phyloP scores from a whole-genome alignment of 108 stramenopile genomes.

The Nitzschia sp. region DNA sequence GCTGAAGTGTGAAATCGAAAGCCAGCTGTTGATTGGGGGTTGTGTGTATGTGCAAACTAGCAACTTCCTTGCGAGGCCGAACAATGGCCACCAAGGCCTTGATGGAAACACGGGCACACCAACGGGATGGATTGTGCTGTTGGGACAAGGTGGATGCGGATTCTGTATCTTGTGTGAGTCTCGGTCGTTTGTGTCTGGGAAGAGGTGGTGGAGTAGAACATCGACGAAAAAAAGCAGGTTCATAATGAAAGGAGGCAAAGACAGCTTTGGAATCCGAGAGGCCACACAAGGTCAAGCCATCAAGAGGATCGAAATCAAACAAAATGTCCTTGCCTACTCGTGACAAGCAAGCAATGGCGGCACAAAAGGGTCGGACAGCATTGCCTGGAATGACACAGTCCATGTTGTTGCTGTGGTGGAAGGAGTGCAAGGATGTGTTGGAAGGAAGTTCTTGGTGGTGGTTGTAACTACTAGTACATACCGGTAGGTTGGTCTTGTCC shows the following conservation, averaged over 20 bases:
- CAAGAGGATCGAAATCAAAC: conserved; percentile 77
- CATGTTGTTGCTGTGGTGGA: conserved; percentile 35
- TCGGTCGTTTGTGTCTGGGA: background rate
- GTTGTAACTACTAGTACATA: too few species aligned
- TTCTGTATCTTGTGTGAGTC: conserved; percentile 13
- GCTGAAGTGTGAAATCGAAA: conserved; percentile 64
- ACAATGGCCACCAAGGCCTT: conserved; percentile 63
- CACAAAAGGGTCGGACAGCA: conserved; percentile 65
- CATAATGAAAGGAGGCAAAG: conserved; percentile 67
- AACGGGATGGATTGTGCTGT: conserved; percentile 28
- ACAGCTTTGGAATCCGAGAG: conserved; percentile 85
- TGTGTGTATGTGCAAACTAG: conserved; percentile 50
- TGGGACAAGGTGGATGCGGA: conserved; percentile 4
- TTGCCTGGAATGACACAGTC: conserved; percentile 74
- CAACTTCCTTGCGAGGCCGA: conserved; percentile 67
- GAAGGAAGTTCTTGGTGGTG: too few species aligned
- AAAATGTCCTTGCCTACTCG: conserved; percentile 79
- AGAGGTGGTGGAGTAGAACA: conserved; percentile 42
- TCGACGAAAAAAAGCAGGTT: conserved; percentile 52
- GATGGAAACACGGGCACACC: conserved; percentile 67
- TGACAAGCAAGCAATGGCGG: conserved; percentile 63
- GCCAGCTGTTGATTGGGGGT: conserved; percentile 30
- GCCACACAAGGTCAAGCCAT: conserved; percentile 64
- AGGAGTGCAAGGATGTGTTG: too few species aligned
- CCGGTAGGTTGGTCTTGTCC: too few species aligned